These are phyloP conservation scores for Colletotrichum cuscutae DNA, from an alignment of 2,329 filamentous ascomycete genomes.

Conservation along the genomic window DNA sequence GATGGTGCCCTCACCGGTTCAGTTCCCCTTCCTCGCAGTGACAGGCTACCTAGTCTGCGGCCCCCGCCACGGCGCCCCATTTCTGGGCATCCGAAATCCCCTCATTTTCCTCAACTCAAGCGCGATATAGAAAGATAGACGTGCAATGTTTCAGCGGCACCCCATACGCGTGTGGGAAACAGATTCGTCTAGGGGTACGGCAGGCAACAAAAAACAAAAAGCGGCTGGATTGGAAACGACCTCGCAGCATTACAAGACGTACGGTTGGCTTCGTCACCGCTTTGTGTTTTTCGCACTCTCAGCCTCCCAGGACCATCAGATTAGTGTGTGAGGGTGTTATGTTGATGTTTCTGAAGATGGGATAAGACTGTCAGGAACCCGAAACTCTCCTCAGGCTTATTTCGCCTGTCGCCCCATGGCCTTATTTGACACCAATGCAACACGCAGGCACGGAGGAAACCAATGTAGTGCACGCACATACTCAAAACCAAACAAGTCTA, in stretches of 20 bases:
- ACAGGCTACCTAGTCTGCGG: conserved; percentile 8
- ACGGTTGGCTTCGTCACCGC: conserved; percentile 12
- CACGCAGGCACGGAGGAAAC: conserved; percentile 4
- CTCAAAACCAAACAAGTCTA: not conserved
- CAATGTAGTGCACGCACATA: conserved; percentile 1
- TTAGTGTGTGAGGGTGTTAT: not conserved
- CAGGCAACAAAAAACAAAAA: not conserved
- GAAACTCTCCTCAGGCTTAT: conserved; percentile 1
- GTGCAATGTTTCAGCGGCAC: conserved; percentile 21
- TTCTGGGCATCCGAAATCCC: conserved; percentile 23
- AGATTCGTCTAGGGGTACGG: not conserved
- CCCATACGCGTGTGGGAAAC: conserved; percentile 12
- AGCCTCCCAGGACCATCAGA: not conserved
- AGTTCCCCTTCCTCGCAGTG: not conserved
- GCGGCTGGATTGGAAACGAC: not conserved
- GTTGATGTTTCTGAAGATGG: conserved; percentile 32
- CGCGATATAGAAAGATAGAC: conserved; percentile 3
- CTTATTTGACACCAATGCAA: not conserved
- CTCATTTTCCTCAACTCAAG: not conserved
- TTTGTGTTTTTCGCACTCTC: conserved; percentile 4
- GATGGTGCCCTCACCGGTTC: not conserved
- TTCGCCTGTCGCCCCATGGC: not conserved
- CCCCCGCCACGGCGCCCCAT: not conserved
- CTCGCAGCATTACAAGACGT: not conserved
- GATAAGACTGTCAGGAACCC: conserved; percentile 14